Conservation (phyloP, 768 basidiomycete genomes). For the Serendipita indica region DNA sequence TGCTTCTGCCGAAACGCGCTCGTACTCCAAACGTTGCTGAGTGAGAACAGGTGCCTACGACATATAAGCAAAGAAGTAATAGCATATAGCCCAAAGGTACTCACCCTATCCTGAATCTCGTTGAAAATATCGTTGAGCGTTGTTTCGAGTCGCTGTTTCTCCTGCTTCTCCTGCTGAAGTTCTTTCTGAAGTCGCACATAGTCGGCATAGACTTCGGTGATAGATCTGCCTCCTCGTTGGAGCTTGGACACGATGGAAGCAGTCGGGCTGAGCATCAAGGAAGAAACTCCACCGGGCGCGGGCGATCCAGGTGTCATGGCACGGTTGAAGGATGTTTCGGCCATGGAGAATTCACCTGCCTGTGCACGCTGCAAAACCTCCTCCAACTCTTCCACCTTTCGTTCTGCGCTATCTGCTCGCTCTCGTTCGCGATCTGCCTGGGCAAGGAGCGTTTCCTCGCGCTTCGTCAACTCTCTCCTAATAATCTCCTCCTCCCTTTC, state of each 20-base stretch:
- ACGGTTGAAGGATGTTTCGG: slow-evolving; percentile 21
- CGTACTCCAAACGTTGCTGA: slow-evolving; percentile 82
- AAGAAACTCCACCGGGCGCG: slow-evolving; percentile 31
- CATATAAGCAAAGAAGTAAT: slow-evolving; percentile 8
- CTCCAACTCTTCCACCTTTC: slow-evolving; percentile 35
- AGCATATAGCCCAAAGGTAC: slow-evolving; percentile 19
- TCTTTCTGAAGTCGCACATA: slow-evolving; percentile 78
- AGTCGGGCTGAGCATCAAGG: slow-evolving; percentile 67
- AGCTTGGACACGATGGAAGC: slow-evolving; percentile 71
- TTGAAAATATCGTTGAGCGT: slow-evolving; percentile 65
- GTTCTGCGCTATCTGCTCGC: slow-evolving; percentile 32
- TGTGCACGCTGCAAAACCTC: slow-evolving; percentile 59
- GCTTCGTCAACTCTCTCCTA: slow-evolving; percentile 49
- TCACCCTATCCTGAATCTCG: slow-evolving; percentile 81
- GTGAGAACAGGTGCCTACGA: slow-evolving; percentile 73
- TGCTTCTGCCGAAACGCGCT: slow-evolving; percentile 65
- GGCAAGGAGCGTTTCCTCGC: slow-evolving; percentile 50
- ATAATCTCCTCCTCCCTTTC: slow-evolving; percentile 72
- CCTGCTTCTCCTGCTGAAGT: slow-evolving; percentile 56
- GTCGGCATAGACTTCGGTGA: slow-evolving; percentile 89
- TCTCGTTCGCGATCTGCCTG: slow-evolving; percentile 59
- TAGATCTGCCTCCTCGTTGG: slow-evolving; percentile 73
- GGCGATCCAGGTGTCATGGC: slow-evolving; percentile 34
- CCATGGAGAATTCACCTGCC: slow-evolving; percentile 52
- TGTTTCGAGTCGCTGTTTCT: slow-evolving; percentile 74